Evolutionary conservation across 192 early-diverging fungal species (phyloP).

Genomic region (Entophlyctis luteolus): DNA sequence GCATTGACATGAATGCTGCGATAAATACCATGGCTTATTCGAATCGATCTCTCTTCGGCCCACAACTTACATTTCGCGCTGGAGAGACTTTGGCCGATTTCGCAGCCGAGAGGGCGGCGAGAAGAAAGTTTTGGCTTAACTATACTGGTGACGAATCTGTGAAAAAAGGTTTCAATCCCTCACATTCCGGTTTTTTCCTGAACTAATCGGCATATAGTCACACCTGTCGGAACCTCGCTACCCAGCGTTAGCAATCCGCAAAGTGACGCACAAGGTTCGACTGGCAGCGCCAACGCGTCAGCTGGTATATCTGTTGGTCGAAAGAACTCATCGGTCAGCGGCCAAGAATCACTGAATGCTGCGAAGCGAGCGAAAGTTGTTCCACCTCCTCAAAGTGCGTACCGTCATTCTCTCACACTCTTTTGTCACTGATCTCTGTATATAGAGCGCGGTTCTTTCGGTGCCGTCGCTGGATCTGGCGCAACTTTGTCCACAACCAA

Average conservation of each 20-base stretch:
- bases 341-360: neutral
- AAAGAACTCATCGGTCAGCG: neutral
- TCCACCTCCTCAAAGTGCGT: neutral
- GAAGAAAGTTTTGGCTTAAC: constrained; percentile 1
- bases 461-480: neutral
- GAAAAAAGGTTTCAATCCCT: neutral
- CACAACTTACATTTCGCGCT: neutral
- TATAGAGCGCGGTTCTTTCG: neutral
- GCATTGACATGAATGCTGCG: neutral
- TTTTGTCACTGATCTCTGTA: neutral
- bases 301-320: neutral
- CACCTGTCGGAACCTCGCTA: neutral
- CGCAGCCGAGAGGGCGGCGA: neutral
- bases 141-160: neutral
- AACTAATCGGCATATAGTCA: neutral
- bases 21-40: neutral
- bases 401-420: neutral
- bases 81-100: neutral
- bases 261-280: neutral
- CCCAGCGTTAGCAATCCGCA: neutral
- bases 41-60: constrained; percentile 8
- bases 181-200: neutral
- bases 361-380: neutral
- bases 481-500: neutral
- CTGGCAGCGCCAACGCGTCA: neutral